Conservation (phyloP, 257 asterid species). For the Nemophila menziesii region DNA sequence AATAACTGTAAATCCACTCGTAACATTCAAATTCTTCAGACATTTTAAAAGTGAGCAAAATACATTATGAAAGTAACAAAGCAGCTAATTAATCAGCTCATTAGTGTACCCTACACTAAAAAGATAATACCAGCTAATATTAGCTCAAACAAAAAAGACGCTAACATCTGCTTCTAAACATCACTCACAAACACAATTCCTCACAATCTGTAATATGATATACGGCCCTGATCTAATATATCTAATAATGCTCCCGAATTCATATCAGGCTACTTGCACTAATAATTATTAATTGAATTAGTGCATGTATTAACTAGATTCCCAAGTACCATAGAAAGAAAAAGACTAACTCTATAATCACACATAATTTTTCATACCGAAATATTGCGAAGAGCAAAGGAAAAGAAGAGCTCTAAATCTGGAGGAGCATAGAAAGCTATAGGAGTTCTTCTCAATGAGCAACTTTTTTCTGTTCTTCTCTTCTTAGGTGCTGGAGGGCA, state of each 20-base stretch:
- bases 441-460: conserved; percentile 23
- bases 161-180: conserved; percentile 2
- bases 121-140: neutral
- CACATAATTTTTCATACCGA: conserved; percentile 23
- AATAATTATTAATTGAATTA: neutral
- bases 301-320: neutral
- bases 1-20: neutral
- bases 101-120: conserved; percentile 14
- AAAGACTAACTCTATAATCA: conserved; percentile 5
- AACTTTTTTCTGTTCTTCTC: conserved; percentile 21
- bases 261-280: neutral
- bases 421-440: conserved; percentile 52
- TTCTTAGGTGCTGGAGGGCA: conserved; percentile 91
- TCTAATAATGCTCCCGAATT: too few relatives aligned
- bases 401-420: conserved; percentile 63
- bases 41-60: conserved; percentile 5
- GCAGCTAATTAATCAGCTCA: neutral
- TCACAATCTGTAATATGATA: conserved; percentile 1
- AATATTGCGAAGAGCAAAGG: conserved; percentile 42
- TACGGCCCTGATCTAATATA: neutral
- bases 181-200: conserved; percentile 8
- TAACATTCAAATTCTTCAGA: neutral
- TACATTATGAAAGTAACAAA: neutral
- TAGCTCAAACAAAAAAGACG: neutral
- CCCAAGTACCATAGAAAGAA: neutral